Evolutionary conservation across 495 filamentous ascomycete species (phyloP).

Genomic region (Aspergillus heteromorphus): DNA sequence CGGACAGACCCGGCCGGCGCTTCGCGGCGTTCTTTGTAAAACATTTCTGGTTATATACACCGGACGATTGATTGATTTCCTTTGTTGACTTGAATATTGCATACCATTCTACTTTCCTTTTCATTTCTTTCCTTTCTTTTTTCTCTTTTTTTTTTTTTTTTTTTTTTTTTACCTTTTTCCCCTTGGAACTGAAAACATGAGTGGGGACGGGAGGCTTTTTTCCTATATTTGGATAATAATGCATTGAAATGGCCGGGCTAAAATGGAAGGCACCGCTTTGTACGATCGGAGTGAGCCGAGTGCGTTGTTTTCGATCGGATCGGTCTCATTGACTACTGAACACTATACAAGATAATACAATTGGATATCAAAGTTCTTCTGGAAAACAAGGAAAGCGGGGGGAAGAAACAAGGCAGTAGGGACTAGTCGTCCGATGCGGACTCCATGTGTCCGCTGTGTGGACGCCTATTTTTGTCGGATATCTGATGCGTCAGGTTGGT

Average conservation of each 20-base stretch:
- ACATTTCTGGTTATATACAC: conserved; percentile 20
- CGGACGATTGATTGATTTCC: conserved; percentile 29
- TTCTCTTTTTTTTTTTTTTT: conserved; percentile 2
- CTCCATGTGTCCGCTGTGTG: not conserved
- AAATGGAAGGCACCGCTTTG: conserved; percentile 7
- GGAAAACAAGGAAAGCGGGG: conserved; percentile 2
- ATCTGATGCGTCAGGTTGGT: not conserved
- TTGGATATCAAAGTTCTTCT: conserved; percentile 12
- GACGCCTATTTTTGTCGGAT: not conserved
- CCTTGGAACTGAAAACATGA: not conserved
- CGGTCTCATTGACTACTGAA: conserved; percentile 15
- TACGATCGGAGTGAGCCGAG: conserved; percentile 15
- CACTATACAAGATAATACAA: conserved; percentile 13
- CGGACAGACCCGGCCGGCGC: conserved; percentile 19
- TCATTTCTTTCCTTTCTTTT: too few species aligned
- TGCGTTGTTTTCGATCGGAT: conserved; percentile 13
- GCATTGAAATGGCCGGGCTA: conserved; percentile 12
- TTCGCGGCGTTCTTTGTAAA: conserved; percentile 34
- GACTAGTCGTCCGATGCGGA: not conserved
- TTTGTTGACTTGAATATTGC: conserved; percentile 14
- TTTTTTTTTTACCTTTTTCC: conserved; percentile 4
- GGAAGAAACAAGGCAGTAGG: not conserved
- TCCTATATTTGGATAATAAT: conserved; percentile 15
- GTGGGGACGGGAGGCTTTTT: conserved; percentile 11
- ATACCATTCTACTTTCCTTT: conserved; percentile 7